Conservation (phyloP, 495 filamentous ascomycete genomes). For the Choiromyces venosus region DNA sequence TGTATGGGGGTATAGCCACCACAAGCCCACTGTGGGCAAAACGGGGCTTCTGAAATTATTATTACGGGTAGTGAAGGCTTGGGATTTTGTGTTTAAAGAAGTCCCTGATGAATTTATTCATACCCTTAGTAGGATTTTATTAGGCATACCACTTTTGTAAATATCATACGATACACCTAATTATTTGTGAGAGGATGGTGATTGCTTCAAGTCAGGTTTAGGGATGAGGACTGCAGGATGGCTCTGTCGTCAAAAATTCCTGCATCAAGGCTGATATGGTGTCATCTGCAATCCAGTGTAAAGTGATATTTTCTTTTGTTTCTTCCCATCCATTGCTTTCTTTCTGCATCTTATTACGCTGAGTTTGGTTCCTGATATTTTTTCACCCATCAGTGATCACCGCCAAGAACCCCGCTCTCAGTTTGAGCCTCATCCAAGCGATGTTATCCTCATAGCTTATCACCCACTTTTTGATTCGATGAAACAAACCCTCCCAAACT, state of each 20-base stretch:
- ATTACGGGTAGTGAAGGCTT: not conserved
- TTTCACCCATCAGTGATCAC: not conserved
- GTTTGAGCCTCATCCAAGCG: not conserved
- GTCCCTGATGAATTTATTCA: not conserved
- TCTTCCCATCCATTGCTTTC: not conserved
- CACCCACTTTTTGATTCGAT: not conserved
- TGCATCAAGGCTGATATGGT: not conserved
- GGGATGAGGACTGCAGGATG: not conserved
- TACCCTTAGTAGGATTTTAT: not conserved
- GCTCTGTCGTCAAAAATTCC: not conserved
- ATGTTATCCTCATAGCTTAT: not conserved
- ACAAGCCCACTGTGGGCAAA: not conserved
- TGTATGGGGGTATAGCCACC: not conserved
- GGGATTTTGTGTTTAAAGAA: not conserved
- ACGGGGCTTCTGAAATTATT: not conserved
- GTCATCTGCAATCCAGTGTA: not conserved
- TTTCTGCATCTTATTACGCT: not conserved
- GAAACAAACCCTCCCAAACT: not conserved
- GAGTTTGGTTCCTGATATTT: not conserved
- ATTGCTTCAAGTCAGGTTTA: not conserved
- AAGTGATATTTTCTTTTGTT: not conserved
- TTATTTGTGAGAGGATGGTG: too few species aligned
- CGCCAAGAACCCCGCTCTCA: not conserved
- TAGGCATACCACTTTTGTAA: not conserved
- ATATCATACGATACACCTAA: not conserved